A percentile compares a stretch with the other conserved stretches of the same genome.
These are phyloP conservation scores for Sisymbrium irio DNA, from an alignment of 345 rosid species.

Conservation along the genomic window DNA sequence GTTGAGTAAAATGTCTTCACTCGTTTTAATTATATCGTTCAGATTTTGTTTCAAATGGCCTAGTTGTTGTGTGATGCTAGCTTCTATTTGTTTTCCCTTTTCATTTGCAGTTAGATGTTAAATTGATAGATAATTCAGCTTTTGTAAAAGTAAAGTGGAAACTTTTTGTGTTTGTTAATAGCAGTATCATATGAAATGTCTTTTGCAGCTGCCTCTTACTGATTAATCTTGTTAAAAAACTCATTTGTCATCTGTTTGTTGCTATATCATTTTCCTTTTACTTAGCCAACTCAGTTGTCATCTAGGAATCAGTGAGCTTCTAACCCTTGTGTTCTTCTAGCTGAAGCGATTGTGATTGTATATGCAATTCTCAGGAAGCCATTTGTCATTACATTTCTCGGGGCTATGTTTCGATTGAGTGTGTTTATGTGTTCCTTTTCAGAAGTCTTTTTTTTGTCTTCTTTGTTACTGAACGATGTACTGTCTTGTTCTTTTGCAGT, in stretches of 20 bases:
- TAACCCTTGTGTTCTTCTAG: slow-evolving; percentile 1
- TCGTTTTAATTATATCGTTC: background rate
- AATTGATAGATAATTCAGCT: background rate
- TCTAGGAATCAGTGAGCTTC: background rate
- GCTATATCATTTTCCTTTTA: background rate
- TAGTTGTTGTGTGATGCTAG: background rate
- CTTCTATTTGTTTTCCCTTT: background rate
- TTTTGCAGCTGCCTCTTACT: background rate
- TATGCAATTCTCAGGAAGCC: background rate
- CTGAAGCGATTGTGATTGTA: background rate
- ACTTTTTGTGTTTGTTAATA: background rate
- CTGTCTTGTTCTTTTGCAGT: slow-evolving; percentile 15
- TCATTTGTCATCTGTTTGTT: background rate
- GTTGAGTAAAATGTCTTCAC: background rate
- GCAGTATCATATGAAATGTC: background rate
- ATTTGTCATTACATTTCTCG: background rate
- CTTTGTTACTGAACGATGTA: slow-evolving; percentile 12
- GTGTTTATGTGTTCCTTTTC: background rate
- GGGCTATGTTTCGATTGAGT: background rate
- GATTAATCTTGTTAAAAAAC: background rate
- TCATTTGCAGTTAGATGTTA: background rate
- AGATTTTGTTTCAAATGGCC: slow-evolving; percentile 7
- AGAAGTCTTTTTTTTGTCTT: background rate
- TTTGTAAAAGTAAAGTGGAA: background rate
- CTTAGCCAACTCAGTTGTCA: background rate